Evolutionary conservation across 306 rosid species (phyloP).

Genomic region (Alnus glutinosa): DNA sequence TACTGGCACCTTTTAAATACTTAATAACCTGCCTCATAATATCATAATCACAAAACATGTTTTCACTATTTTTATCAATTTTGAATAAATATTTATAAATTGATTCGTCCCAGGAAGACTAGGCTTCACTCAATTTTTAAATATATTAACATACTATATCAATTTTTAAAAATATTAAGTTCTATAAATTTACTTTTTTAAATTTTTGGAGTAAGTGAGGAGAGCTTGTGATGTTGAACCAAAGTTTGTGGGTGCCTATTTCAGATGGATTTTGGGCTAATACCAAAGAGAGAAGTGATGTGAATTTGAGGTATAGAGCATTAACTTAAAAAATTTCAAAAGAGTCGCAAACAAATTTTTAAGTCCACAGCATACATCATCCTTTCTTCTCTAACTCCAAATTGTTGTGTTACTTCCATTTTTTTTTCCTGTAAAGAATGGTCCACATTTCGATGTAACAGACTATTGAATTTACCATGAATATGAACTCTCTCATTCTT

Average conservation of each 20-base stretch:
- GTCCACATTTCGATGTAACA: neutral
- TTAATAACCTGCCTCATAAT: neutral
- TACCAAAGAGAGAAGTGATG: neutral
- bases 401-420: neutral
- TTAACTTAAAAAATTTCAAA: neutral
- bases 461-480: neutral
- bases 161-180: neutral
- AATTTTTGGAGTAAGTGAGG: neutral
- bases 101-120: neutral
- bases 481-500: conserved; percentile 16
- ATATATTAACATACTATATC: neutral
- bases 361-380: neutral
- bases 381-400: neutral
- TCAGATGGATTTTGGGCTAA: neutral
- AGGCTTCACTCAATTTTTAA: neutral
- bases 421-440: neutral
- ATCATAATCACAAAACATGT: neutral
- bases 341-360: neutral
- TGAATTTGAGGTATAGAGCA: neutral
- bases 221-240: neutral
- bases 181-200: neutral
- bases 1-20: neutral
- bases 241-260: neutral
- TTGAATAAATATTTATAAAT: neutral
- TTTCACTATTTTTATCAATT: neutral